phyloP scores from a whole-genome alignment of 2,329 filamentous ascomycete species.

The Trichoderma koningii region DNA sequence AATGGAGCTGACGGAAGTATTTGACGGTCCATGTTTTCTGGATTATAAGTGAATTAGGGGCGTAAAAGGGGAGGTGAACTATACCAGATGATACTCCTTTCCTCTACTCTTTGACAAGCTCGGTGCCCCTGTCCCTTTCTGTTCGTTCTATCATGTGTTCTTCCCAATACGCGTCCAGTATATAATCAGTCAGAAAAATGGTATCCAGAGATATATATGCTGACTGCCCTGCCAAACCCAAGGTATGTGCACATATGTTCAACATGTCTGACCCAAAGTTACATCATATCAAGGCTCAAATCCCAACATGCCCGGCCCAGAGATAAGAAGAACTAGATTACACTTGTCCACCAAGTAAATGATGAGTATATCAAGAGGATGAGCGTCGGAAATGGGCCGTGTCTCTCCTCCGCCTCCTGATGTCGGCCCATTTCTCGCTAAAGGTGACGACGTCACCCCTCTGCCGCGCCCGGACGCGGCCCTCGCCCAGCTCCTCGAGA shows the following conservation, averaged over 20 bases:
- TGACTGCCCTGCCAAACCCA: neutral
- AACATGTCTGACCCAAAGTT: neutral
- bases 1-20: neutral
- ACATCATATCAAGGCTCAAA: neutral
- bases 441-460: constrained; percentile 50
- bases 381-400: constrained; percentile 5
- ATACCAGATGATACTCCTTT: too few species aligned
- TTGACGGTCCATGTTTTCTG: neutral
- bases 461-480: constrained; percentile 47
- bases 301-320: neutral
- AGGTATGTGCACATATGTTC: neutral
- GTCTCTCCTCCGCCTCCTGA: constrained; percentile 41
- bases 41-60: neutral
- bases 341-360: neutral
- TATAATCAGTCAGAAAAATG: neutral
- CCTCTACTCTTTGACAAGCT: too few species aligned
- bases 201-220: constrained; percentile 1
- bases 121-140: too few species aligned
- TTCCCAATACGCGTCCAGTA: neutral
- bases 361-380: neutral
- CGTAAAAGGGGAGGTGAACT: too few species aligned
- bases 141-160: too few species aligned
- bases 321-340: neutral
- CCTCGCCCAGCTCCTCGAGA: constrained; percentile 55
- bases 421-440: constrained; percentile 46